Conservation (phyloP, 2,329 filamentous ascomycete species). For the Pestalotiopsis sp. region DNA sequence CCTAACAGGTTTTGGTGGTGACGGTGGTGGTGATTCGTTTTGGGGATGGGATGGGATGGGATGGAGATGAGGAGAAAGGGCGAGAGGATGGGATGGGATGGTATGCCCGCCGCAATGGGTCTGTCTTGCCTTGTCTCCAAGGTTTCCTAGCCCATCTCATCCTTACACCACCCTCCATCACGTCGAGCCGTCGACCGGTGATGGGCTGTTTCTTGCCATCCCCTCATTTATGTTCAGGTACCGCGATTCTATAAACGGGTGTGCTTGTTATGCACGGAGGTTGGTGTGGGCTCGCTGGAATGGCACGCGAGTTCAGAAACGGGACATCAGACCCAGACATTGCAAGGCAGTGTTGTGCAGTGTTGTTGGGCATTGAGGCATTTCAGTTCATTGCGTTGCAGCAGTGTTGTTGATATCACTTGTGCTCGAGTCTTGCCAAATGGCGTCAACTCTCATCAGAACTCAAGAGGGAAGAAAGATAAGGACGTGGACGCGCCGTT, state of each 20-base stretch:
- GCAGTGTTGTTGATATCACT: conserved; percentile 2
- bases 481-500: background rate
- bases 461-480: background rate
- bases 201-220: background rate
- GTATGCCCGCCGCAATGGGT: conserved; percentile 2
- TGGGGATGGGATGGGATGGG: background rate
- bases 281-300: background rate
- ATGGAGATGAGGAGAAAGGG: background rate
- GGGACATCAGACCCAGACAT: background rate
- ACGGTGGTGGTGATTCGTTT: conserved; percentile 2
- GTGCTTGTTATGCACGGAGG: background rate
- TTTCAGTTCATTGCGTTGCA: background rate
- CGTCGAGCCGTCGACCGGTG: background rate
- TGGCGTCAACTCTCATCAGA: background rate
- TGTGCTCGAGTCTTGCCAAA: background rate
- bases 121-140: background rate
- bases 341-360: no score
- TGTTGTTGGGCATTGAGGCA: background rate
- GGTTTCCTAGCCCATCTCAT: background rate
- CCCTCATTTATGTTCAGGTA: background rate
- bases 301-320: background rate
- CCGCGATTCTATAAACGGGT: background rate
- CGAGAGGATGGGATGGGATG: background rate
- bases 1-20: background rate
- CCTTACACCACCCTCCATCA: conserved; percentile 12